These are phyloP conservation scores for Xylaria sp. DNA, from an alignment of 2,329 filamentous ascomycete genomes.

Conservation along the genomic window DNA sequence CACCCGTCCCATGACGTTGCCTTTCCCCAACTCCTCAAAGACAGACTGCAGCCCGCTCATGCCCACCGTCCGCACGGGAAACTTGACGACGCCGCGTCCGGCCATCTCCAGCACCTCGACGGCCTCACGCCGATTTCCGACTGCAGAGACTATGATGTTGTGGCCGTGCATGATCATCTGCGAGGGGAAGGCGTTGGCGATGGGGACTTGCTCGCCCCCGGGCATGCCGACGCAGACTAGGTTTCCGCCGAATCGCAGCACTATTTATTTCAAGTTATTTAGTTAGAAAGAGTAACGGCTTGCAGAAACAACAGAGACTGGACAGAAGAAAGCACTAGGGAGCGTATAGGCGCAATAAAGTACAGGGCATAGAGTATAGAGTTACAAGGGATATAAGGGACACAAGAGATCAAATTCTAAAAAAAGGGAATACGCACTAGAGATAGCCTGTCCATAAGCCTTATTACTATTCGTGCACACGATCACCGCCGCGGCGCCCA, in stretches of 20 bases:
- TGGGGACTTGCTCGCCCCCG: constrained; percentile 22
- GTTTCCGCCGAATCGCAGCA: constrained; percentile 27
- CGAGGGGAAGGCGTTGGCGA: constrained; percentile 15
- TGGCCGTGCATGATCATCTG: constrained; percentile 2
- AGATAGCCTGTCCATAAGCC: constrained; percentile 24
- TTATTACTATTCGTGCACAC: constrained; percentile 24
- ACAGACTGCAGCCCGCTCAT: constrained; percentile 27
- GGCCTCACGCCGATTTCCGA: constrained; percentile 30
- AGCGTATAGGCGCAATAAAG: too few species aligned
- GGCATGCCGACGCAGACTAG: constrained; percentile 30
- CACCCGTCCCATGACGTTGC: constrained; percentile 20
- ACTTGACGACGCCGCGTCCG: constrained; percentile 22
- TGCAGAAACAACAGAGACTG: not conserved
- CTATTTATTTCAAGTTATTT: not conserved
- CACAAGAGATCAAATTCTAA: too few species aligned
- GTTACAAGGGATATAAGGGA: too few species aligned
- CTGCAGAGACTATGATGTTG: constrained; percentile 18
- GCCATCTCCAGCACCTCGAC: constrained; percentile 26
- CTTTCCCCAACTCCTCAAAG: constrained; percentile 23
- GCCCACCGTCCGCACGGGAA: constrained; percentile 20
- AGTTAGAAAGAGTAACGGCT: not conserved
- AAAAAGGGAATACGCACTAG: not conserved
- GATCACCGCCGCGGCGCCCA: constrained; percentile 26
- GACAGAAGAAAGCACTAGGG: not conserved
- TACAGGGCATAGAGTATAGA: too few species aligned